A percentile compares a stretch with the other conserved stretches of the same genome.
Conservation (phyloP, 805 yeast species). For the Kluyveromyces aestuarii region DNA sequence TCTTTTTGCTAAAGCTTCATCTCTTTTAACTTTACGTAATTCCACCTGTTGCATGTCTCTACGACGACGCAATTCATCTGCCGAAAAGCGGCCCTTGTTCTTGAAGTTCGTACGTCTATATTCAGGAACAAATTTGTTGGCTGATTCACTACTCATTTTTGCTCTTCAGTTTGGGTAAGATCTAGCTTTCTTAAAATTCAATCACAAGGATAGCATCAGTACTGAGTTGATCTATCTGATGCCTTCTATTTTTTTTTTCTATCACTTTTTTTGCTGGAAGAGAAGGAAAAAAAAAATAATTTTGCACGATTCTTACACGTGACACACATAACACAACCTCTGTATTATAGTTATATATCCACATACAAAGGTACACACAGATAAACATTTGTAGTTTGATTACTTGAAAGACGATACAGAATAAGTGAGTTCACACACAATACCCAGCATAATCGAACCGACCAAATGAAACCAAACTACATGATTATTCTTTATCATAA, state of each 20-base stretch:
- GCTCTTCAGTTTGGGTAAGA: not conserved
- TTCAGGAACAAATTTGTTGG: slow-evolving; percentile 83
- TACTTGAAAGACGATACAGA: not conserved
- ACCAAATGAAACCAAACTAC: not conserved
- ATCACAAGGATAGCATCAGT: not conserved
- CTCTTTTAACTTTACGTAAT: slow-evolving; percentile 91
- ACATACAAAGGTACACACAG: not conserved
- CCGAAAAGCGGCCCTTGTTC: slow-evolving; percentile 86
- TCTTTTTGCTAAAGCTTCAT: slow-evolving; percentile 88
- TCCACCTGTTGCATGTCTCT: slow-evolving; percentile 97
- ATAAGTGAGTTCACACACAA: not conserved
- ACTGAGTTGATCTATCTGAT: not conserved
- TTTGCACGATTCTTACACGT: not conserved
- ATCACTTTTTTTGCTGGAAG: not conserved
- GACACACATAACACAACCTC: not conserved
- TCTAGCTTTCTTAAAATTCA: not conserved
- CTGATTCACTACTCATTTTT: slow-evolving; percentile 47
- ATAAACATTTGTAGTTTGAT: not conserved
- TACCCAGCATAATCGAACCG: not conserved
- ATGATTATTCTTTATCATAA: not conserved
- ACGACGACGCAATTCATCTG: slow-evolving; percentile 95
- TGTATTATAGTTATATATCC: not conserved
- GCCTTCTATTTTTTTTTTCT: not conserved
- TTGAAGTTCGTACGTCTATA: slow-evolving; percentile 95
- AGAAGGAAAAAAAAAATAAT: not conserved